Evolutionary conservation across 23 red algal genomes (phyloP).

Genomic region (Cyanidiococcus yangmingshanensis): DNA sequence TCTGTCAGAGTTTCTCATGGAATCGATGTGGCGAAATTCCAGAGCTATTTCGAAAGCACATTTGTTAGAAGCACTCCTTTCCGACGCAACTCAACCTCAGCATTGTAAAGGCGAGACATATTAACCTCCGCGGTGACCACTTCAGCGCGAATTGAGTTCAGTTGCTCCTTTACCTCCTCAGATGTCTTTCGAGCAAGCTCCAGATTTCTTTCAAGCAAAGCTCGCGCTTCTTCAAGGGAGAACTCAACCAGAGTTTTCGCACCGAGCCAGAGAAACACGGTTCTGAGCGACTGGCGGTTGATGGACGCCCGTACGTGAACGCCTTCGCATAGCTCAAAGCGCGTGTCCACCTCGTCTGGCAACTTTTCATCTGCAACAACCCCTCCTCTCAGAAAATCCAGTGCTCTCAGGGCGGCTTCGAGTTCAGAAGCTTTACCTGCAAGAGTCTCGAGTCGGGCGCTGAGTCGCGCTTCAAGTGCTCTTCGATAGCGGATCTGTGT

Average conservation of each 20-base stretch:
- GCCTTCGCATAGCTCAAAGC: conserved; percentile 17
- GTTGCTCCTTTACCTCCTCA: conserved; percentile 45
- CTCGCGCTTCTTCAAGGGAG: conserved; percentile 54
- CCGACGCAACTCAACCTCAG: conserved; percentile 28
- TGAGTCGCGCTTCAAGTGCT: not conserved
- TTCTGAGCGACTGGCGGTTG: not conserved
- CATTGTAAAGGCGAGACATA: conserved; percentile 79
- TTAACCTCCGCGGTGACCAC: conserved; percentile 88
- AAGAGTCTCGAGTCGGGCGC: not conserved
- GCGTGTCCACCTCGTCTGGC: not conserved
- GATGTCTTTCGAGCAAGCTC: conserved; percentile 30
- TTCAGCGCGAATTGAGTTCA: conserved; percentile 60
- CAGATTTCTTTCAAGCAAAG: conserved; percentile 60
- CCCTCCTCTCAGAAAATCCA: not conserved
- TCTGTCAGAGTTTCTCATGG: too few relatives aligned
- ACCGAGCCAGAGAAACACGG: conserved; percentile 7
- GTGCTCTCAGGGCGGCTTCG: not conserved
- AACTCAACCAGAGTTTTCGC: conserved; percentile 95
- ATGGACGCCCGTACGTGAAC: not conserved
- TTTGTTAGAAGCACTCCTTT: not conserved
- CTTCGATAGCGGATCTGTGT: not conserved
- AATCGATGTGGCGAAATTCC: too few relatives aligned
- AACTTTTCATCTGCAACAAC: not conserved
- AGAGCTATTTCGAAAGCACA: too few relatives aligned
- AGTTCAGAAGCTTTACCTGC: not conserved